Base-by-base conservation (phyloP, 164 flowering plant genomes). In the Magnolia kwangsiensis region DNA sequence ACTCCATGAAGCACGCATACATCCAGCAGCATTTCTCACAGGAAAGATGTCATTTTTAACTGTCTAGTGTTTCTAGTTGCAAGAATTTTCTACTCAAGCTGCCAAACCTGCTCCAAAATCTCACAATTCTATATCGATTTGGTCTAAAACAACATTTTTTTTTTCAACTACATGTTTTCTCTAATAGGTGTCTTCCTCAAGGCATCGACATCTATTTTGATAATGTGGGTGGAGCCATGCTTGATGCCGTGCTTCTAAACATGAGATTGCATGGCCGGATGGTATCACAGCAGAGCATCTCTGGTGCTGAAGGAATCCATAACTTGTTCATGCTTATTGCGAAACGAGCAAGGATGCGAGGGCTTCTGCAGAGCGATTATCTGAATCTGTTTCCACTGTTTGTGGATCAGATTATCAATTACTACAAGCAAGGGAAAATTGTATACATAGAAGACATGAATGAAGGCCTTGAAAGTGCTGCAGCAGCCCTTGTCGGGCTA, bases 121-220 rank as follows among this genome's bases (percentile, higher is more conserved):
- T 68, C 50, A 29, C 21, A 27, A 24, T 51, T 58, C 64, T 55
- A 10, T 21, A 9, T 9, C 7, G 45, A 27, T 61, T 45, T 19
- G 45, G 29, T 20, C 8, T 63, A 5, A n/a, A 37, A 27, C 23
- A 31, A 55, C 18, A 55, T 55, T 55, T 13, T 10, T 55, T 18
- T 29, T 29, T 27, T n/a, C n/a, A 27, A 18, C 20, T 31, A 14
- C 1, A 24, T 70, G 72, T 50, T 45, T 9, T 70, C 55, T 64
- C 29, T 49, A n/a, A 31, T 81, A 89, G 95, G 82, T 87, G 74
- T 75, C 89, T 91, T 72, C 90, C 90, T 19, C 20, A 88, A 74
- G 95, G 91, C 68, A 91, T 91, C 45, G 95, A 91, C 77, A 86
- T 91, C 67, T 89, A 88, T 81, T 89, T 91, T 58, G 92, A 91